These are phyloP conservation scores for Pseudopithomyces maydicus DNA, from an alignment of 2,329 filamentous ascomycete species.

Conservation along the genomic window DNA sequence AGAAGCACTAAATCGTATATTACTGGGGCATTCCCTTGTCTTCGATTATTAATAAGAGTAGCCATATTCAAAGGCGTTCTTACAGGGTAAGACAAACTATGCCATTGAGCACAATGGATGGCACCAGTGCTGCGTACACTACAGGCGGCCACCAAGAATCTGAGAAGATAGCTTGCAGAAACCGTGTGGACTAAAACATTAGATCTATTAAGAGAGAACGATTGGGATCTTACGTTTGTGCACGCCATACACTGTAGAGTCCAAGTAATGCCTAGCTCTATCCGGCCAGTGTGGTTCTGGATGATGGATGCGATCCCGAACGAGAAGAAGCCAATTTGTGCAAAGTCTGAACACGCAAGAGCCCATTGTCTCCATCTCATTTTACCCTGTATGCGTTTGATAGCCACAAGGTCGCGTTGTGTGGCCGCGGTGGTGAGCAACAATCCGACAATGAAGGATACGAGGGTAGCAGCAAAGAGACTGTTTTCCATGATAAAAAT, in stretches of 20 bases:
- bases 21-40: background rate
- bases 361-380: background rate
- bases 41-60: background rate
- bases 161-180: constrained; percentile 2
- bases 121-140: background rate
- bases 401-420: background rate
- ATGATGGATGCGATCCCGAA: background rate
- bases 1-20: background rate
- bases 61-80: background rate
- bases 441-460: background rate
- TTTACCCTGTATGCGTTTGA: background rate
- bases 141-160: constrained; percentile 4
- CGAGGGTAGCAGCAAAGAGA: background rate
- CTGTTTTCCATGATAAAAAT: background rate
- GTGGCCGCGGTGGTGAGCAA: background rate
- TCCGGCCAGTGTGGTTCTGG: background rate
- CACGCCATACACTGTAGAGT: background rate
- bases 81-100: background rate
- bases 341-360: background rate
- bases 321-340: background rate
- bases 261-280: background rate
- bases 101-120: background rate
- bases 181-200: background rate
- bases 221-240: background rate
- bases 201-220: background rate